Conservation (phyloP, 805 yeast species). For the Nakazawaea wyomingensis region DNA sequence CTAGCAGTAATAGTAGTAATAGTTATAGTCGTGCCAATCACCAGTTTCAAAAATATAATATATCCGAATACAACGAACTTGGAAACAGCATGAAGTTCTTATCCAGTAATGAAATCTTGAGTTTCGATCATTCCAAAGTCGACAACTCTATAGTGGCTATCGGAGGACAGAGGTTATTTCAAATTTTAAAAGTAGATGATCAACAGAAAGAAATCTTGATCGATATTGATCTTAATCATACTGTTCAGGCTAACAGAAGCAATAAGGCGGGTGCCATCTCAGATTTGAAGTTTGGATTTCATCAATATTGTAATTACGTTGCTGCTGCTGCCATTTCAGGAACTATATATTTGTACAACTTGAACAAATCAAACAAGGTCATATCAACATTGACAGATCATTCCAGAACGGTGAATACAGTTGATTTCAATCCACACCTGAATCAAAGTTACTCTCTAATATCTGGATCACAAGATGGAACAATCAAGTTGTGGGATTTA, state of each 20-base stretch:
- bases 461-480: conserved; percentile 78
- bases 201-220: conserved; percentile 21
- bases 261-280: conserved; percentile 34
- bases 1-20: conserved; percentile 16
- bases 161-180: conserved; percentile 38
- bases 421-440: conserved; percentile 31
- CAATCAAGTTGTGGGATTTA: conserved; percentile 72
- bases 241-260: conserved; percentile 24
- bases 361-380: conserved; percentile 24
- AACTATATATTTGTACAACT: conserved; percentile 31
- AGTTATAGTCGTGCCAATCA: conserved; percentile 21
- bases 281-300: conserved; percentile 39
- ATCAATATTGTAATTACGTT: conserved; percentile 30
- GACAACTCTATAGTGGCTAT: conserved; percentile 31
- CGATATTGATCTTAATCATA: conserved; percentile 30
- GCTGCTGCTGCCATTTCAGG: conserved; percentile 46
- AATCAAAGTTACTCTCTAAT: conserved; percentile 30
- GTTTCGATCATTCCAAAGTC: conserved; percentile 28
- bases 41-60: conserved; percentile 23
- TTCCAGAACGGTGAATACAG: conserved; percentile 40
- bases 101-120: conserved; percentile 28
- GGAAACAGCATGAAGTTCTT: conserved; percentile 24
- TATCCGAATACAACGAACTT: conserved; percentile 18
- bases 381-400: conserved; percentile 34
- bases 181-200: conserved; percentile 29